Percentiles rank a stretch among this genome's conserved stretches.
Conservation (phyloP, 305 asterid species). For the Rubia peregrina region DNA sequence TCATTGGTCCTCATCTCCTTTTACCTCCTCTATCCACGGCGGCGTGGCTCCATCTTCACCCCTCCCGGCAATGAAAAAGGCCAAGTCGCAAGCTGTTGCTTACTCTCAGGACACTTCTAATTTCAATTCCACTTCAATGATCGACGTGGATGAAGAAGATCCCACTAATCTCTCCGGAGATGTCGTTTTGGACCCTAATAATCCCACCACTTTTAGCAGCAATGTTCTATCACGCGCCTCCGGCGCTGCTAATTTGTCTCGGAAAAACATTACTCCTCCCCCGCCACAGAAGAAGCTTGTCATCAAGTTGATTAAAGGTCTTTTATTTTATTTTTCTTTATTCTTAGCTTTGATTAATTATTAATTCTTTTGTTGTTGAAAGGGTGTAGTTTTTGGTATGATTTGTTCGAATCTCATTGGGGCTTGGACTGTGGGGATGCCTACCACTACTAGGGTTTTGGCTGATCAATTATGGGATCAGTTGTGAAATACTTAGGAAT, state of each 20-base stretch:
- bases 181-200: constrained; percentile 21
- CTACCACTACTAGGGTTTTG: constrained; percentile 14
- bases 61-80: constrained; percentile 42
- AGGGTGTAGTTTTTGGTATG: background rate
- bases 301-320: constrained; percentile 42
- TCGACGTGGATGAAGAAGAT: constrained; percentile 28
- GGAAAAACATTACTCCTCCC: constrained; percentile 46
- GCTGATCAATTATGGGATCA: background rate
- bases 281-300: constrained; percentile 44
- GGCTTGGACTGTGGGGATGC: background rate
- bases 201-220: constrained; percentile 15
- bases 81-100: constrained; percentile 39
- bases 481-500: background rate
- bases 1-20: constrained; percentile 20
- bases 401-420: background rate
- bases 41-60: constrained; percentile 16
- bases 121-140: constrained; percentile 22
- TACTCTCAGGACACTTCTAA: constrained; percentile 22
- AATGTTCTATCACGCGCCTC: constrained; percentile 16
- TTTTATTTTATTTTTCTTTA: constrained; percentile 1
- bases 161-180: constrained; percentile 16
- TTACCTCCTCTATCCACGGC: constrained; percentile 16
- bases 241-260: constrained; percentile 34
- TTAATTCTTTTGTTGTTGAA: background rate
- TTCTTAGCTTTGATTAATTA: background rate